Evolutionary conservation across 495 filamentous ascomycete genomes (phyloP), one percentile per base, ranked within the genome.

Genomic region (Trypethelium eluteriae): DNA sequence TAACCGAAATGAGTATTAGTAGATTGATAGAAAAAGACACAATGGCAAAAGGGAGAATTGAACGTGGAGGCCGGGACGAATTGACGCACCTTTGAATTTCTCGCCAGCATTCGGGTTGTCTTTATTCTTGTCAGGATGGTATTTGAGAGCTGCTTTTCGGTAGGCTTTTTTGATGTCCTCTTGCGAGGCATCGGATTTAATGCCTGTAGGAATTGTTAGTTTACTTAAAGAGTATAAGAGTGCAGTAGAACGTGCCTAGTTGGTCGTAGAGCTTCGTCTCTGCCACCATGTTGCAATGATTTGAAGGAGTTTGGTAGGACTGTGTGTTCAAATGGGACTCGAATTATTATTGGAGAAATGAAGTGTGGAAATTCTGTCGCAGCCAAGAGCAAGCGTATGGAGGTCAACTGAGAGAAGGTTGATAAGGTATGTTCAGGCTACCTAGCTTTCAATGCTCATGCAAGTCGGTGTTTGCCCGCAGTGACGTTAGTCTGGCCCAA

Each of bases 81-180:
- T 35, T 32, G 6, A 70, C 84, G 79, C 86, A 90, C 89, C 71
- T 69, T 81, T 81, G 72, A 98, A 98, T 72, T 90, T 95, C 70
- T 98, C 93, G 64, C 85, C 79, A 34, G 92, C 89, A 18, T 83
- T 74, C 18, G 92, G 88, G 70, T 94, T 90, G 76, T 95, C 88
- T 75, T 92, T 93, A 80, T 98, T 98, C 82, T 98, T 98, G 77
- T 98, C 94, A 0, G 94, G 94, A 74, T 98, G 94, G 74, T 86
- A 87, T 80, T 96, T 97, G 74, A 98, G 79, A 56, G 94, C 95
- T 25, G 67, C 62, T 64, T 79, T 79, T 12, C 88, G 81, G 75
- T 98, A 98, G 44, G 88, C 94, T 73, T 99, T 99, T 78, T 96
- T 97, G 77, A 99, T 94, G 66, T 98, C 92, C 74, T 97, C 94